phyloP scores from a whole-genome alignment of 2,329 filamentous ascomycete species.

The Penicillium sp. region DNA sequence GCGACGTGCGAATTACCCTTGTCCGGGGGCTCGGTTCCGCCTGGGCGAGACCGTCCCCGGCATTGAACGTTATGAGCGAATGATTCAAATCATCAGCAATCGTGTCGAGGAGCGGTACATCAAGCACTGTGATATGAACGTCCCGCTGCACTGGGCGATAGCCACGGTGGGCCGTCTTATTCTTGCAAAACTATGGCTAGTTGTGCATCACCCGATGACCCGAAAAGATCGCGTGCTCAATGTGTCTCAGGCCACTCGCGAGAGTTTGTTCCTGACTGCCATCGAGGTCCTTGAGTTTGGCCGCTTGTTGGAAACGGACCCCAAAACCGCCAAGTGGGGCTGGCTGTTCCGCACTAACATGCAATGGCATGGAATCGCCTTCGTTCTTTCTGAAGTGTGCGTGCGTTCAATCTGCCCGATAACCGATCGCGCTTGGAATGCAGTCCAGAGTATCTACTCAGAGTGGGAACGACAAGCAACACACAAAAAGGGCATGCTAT shows the following conservation, averaged over 20 bases:
- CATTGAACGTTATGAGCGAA: slow-evolving; percentile 44
- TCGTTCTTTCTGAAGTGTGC: slow-evolving; percentile 63
- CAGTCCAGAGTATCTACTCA: slow-evolving; percentile 54
- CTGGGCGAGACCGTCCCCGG: slow-evolving; percentile 21
- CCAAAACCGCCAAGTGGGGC: slow-evolving; percentile 63
- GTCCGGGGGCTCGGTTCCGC: slow-evolving; percentile 34
- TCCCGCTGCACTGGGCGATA: slow-evolving; percentile 68
- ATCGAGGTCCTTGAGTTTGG: slow-evolving; percentile 76
- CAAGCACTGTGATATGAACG: slow-evolving; percentile 53
- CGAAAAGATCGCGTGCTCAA: slow-evolving; percentile 59
- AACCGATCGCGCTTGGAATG: slow-evolving; percentile 64
- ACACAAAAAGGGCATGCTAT: slow-evolving; percentile 61
- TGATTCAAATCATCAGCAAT: slow-evolving; percentile 58
- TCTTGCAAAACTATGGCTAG: slow-evolving; percentile 76
- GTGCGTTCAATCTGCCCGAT: slow-evolving; percentile 59
- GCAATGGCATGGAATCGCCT: slow-evolving; percentile 68
- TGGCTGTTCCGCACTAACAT: slow-evolving; percentile 68
- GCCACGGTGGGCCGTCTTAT: slow-evolving; percentile 71
- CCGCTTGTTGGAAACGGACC: slow-evolving; percentile 66
- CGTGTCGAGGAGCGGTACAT: slow-evolving; percentile 61
- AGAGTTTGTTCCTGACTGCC: slow-evolving; percentile 71
- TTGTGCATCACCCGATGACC: slow-evolving; percentile 74
- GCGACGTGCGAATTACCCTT: slow-evolving; percentile 44
- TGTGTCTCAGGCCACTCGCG: slow-evolving; percentile 64
- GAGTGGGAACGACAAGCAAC: slow-evolving; percentile 41